Evolutionary conservation across 345 rosid genomes (phyloP), one percentile per base, ranked within the genome.

Genomic region (Lepidium aucheri): DNA sequence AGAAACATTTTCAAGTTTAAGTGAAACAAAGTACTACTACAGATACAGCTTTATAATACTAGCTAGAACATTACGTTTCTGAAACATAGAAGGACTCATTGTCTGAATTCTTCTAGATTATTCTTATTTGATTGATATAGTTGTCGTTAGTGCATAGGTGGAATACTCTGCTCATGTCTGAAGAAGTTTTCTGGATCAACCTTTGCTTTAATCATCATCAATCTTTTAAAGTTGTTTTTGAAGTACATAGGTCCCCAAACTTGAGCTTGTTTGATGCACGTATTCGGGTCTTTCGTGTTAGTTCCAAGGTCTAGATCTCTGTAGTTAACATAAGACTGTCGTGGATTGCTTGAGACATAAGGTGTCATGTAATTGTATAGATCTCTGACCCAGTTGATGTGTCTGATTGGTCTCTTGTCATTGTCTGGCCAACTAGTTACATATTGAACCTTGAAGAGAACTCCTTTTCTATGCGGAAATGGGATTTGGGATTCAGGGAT

Each of bases 241-340:
- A 77, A 77, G 54, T 80, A 80, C 57, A 68, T 68, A 32, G 44
- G 9, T 34, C 87, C 85, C 54, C 84, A 87, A 12, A 16, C 39
- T 26, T 69, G 70, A 22, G 87, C 87, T 32, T 67, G 8, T 3
- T 13, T 17, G 44, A 65, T 82, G 65, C 76, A 66, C 1, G 35
- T 4, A 14, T 46, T 35, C 0, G 70, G 57, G 11, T 64, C 52
- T 33, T 72, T 66, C n/a, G 53, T 63, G 56, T 81, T 83, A 61
- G 20, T 60, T 0, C 91, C 96, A 8, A 86, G 4, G 47, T 86
- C 92, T 18, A 84, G 78, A 56, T 86, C 96, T 15, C 81, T 67
- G 34, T 88, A 86, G 46, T 89, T 86, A 15, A 89, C 69, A 26
- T 81, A 86, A 1, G 91, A 81, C 0, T 30, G 46, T 39, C 88